Conservation (phyloP, 768 basidiomycete species). For the Phlegmacium glaucopus region DNA sequence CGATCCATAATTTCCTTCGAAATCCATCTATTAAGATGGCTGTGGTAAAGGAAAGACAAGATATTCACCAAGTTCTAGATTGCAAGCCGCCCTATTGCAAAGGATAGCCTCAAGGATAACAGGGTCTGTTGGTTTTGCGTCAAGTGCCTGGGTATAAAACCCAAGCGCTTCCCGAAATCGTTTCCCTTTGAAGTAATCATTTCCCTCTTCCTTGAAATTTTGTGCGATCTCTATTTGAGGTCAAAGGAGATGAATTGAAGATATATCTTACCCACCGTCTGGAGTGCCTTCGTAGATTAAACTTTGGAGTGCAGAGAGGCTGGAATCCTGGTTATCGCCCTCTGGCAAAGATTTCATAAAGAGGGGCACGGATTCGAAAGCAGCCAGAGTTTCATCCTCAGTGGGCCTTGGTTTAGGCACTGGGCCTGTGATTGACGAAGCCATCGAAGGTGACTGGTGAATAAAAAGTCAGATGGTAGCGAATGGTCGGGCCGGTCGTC, state of each 20-base stretch:
- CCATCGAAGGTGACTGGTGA: slow-evolving; percentile 13
- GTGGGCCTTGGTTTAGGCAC: slow-evolving; percentile 23
- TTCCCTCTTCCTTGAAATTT: slow-evolving; percentile 95
- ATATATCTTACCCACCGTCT: slow-evolving; percentile 67
- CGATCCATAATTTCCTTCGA: slow-evolving; percentile 80
- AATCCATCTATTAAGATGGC: slow-evolving; percentile 1
- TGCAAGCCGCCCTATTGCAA: slow-evolving; percentile 91
- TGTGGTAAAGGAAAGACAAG: slow-evolving; percentile 2
- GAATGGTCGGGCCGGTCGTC: not conserved
- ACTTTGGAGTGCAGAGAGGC: slow-evolving; percentile 80
- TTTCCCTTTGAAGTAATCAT: slow-evolving; percentile 89
- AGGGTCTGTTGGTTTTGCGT: slow-evolving; percentile 71
- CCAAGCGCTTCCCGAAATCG: slow-evolving; percentile 82
- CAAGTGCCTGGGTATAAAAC: slow-evolving; percentile 89
- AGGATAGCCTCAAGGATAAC: slow-evolving; percentile 63
- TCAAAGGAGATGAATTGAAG: not conserved
- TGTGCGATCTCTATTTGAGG: slow-evolving; percentile 68
- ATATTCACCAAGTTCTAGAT: slow-evolving; percentile 78
- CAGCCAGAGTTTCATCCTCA: slow-evolving; percentile 38
- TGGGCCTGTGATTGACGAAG: slow-evolving; percentile 28
- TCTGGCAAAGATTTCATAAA: slow-evolving; percentile 90
- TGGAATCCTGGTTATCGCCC: slow-evolving; percentile 60
- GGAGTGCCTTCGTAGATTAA: slow-evolving; percentile 88
- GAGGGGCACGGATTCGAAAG: slow-evolving; percentile 69
- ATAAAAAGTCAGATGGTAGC: not conserved